Conservation (phyloP, 1,139 yeast genomes). For the Magnusiomyces paraingens region DNA sequence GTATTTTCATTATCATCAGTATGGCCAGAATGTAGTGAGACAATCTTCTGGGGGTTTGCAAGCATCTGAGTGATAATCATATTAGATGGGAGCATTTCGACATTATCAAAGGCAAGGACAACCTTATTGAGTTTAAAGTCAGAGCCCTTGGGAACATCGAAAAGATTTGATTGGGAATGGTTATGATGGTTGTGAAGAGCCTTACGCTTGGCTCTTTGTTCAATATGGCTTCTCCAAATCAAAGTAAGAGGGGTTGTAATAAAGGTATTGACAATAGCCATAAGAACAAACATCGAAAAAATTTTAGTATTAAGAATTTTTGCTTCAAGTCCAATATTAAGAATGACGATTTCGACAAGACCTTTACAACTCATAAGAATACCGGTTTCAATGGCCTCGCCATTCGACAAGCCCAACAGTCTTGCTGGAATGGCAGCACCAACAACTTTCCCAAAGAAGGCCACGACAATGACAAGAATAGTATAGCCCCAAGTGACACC, state of each 20-base stretch:
- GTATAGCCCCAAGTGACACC: conserved; percentile 77
- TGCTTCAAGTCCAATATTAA: conserved; percentile 66
- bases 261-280: conserved; percentile 72
- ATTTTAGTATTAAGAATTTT: conserved; percentile 56
- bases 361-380: conserved; percentile 86
- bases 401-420: conserved; percentile 54
- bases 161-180: conserved; percentile 29
- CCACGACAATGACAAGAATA: conserved; percentile 56
- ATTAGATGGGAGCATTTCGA: conserved; percentile 25
- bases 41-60: conserved; percentile 23
- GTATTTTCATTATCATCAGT: too few species aligned
- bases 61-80: conserved; percentile 34
- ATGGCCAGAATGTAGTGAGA: conserved; percentile 7
- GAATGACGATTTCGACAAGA: conserved; percentile 61
- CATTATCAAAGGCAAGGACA: conserved; percentile 21
- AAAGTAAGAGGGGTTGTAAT: conserved; percentile 67
- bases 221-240: conserved; percentile 20
- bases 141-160: conserved; percentile 28
- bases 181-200: not conserved
- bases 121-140: conserved; percentile 17
- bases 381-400: conserved; percentile 71
- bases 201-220: too few species aligned
- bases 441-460: conserved; percentile 56
- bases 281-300: conserved; percentile 72
- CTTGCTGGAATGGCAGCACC: conserved; percentile 65